Percentiles rank a stretch among this genome's conserved stretches.
Conservation (phyloP, 2,329 filamentous ascomycete genomes). For the Aspergillus amoenus region DNA sequence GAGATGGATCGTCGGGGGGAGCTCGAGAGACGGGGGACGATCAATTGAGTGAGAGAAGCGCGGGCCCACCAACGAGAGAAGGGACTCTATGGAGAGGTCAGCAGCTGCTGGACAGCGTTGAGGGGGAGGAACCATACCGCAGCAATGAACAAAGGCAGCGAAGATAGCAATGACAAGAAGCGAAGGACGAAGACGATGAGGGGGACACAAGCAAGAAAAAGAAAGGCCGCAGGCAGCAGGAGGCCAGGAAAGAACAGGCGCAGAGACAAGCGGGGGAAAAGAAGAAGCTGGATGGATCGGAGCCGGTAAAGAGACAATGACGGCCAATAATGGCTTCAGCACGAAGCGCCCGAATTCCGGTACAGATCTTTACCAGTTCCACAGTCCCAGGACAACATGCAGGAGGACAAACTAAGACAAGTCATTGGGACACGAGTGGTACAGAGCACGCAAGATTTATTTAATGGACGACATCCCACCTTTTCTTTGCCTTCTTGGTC, state of each 20-base stretch:
- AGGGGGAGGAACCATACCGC: not conserved
- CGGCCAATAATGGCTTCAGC: constrained; percentile 9
- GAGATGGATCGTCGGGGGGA: constrained; percentile 7
- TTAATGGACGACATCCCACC: not conserved
- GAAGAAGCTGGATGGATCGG: constrained; percentile 9
- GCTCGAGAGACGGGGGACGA: constrained; percentile 6
- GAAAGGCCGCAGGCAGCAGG: not conserved
- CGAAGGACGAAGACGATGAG: constrained; percentile 4
- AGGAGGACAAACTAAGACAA: not conserved
- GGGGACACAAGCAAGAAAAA: not conserved
- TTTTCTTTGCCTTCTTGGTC: not conserved
- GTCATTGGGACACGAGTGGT: not conserved
- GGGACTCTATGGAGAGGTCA: constrained; percentile 6
- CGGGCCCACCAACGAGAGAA: constrained; percentile 14
- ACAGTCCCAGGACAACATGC: not conserved
- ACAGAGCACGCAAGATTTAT: not conserved
- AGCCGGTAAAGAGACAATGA: constrained; percentile 2
- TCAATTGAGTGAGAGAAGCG: constrained; percentile 8
- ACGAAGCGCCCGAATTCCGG: constrained; percentile 2
- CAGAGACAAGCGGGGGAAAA: not conserved
- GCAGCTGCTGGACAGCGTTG: not conserved
- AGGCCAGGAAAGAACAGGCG: not conserved
- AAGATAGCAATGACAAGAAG: not conserved
- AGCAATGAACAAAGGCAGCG: constrained; percentile 3
- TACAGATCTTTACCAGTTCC: not conserved